Percentiles rank a stretch among this genome's conserved stretches.
Conservation (phyloP, 2,329 filamentous ascomycete species). For the Rugonectria rugulosa region DNA sequence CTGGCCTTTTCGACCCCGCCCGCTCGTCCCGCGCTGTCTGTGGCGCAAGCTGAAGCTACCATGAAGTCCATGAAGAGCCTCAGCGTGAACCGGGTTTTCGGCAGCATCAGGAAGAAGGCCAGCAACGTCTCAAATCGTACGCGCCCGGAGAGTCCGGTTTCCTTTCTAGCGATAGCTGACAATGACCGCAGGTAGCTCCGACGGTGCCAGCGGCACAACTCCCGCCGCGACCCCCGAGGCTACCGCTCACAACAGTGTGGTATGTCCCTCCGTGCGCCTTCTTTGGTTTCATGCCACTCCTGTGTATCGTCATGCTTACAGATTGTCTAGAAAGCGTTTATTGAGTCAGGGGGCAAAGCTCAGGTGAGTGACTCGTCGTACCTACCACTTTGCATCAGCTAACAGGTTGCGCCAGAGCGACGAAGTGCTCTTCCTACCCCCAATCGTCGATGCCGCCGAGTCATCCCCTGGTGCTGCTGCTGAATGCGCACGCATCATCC, state of each 20-base stretch:
- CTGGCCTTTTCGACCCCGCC: conserved; percentile 12
- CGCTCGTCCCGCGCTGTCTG: conserved; percentile 23
- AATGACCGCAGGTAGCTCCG: conserved; percentile 15
- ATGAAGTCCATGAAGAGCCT: conserved; percentile 61
- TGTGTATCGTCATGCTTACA: conserved; percentile 32
- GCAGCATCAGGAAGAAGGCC: conserved; percentile 60
- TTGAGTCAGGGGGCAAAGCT: conserved; percentile 73
- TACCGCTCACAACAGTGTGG: conserved; percentile 70
- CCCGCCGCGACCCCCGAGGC: conserved; percentile 70
- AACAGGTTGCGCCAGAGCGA: conserved; percentile 66
- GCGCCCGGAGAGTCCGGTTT: no score
- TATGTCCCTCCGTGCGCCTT: conserved; percentile 50
- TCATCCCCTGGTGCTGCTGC: conserved; percentile 87
- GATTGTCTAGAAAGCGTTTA: conserved; percentile 73
- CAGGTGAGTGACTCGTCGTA: conserved; percentile 51
- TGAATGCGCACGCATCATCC: conserved; percentile 80
- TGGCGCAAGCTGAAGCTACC: conserved; percentile 33
- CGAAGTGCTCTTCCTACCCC: conserved; percentile 90
- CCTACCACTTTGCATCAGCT: conserved; percentile 12
- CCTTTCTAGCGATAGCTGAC: conserved; percentile 5
- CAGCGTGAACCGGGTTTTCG: conserved; percentile 64
- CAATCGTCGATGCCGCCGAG: conserved; percentile 94
- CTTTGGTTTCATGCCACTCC: background rate
- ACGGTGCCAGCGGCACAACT: conserved; percentile 29
- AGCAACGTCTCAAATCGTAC: conserved; percentile 38